A percentile compares a stretch with the other conserved stretches of the same genome.
These are phyloP conservation scores for Oryza officinalis DNA, from an alignment of 176 grass and related monocot species.

Conservation along the genomic window DNA sequence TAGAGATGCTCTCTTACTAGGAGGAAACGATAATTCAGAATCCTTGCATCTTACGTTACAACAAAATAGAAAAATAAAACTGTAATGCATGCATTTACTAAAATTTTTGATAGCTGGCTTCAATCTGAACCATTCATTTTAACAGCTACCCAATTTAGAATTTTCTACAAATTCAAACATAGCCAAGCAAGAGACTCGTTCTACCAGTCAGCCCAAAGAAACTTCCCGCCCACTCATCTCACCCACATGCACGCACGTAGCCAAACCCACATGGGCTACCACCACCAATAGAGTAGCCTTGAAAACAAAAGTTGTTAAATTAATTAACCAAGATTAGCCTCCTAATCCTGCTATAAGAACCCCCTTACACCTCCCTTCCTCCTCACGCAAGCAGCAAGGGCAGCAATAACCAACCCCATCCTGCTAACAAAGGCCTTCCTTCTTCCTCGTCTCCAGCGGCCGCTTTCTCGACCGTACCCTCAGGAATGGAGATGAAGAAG, in stretches of 20 bases:
- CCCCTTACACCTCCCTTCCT: not conserved
- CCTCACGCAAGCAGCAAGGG: conserved; percentile 53
- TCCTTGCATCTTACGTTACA: not conserved
- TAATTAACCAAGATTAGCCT: conserved; percentile 14
- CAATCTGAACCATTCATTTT: not conserved
- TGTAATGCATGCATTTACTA: not conserved
- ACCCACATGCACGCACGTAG: conserved; percentile 42
- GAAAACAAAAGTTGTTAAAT: not conserved
- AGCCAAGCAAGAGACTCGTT: conserved; percentile 25
- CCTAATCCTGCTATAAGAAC: conserved; percentile 49
- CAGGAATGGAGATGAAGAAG: conserved; percentile 89
- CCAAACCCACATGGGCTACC: conserved; percentile 52
- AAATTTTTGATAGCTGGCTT: not conserved
- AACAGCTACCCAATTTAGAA: not conserved
- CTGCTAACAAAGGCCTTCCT: conserved; percentile 21
- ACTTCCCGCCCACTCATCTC: conserved; percentile 43
- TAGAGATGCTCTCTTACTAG: not conserved
- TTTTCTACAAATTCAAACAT: not conserved
- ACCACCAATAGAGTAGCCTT: conserved; percentile 30
- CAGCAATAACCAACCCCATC: conserved; percentile 26
- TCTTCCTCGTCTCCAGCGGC: conserved; percentile 39
- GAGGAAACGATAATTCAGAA: not conserved
- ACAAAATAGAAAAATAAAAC: not conserved
- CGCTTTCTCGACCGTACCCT: not conserved
- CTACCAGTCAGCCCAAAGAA: conserved; percentile 24